These are phyloP conservation scores for Colletotrichum noveboracense DNA, from an alignment of 2,329 filamentous ascomycete genomes.

Conservation along the genomic window DNA sequence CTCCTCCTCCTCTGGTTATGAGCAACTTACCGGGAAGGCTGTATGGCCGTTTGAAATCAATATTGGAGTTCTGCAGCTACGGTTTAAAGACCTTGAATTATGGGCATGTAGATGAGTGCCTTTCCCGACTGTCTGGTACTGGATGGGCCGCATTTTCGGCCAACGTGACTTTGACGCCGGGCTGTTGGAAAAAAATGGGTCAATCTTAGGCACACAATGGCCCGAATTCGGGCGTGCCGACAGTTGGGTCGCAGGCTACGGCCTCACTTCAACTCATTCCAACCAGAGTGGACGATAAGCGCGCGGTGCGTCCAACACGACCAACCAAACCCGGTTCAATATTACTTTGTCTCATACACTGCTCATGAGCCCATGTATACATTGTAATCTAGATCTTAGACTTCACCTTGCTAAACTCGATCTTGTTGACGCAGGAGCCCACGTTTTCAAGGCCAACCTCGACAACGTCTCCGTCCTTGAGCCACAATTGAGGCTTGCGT, in stretches of 20 bases:
- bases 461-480: slow-evolving; percentile 73
- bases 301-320: background rate
- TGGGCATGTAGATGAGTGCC: background rate
- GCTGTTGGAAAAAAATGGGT: background rate
- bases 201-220: background rate
- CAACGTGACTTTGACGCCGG: background rate
- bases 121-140: background rate
- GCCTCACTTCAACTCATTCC: background rate
- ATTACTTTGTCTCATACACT: background rate
- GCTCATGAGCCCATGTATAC: background rate
- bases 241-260: background rate
- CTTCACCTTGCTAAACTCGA: slow-evolving; percentile 33
- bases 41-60: background rate
- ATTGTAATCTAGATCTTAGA: slow-evolving; percentile 25
- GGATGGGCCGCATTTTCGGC: background rate
- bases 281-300: background rate
- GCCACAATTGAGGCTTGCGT: slow-evolving; percentile 68
- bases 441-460: slow-evolving; percentile 72
- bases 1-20: background rate
- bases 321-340: background rate
- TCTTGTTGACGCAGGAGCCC: slow-evolving; percentile 61
- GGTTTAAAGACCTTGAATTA: background rate
- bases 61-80: background rate
- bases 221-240: background rate
- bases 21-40: background rate